Percentiles rank a stretch among this genome's conserved stretches.
Conservation (phyloP, 176 grass and related monocot genomes). For the Musa acuminata region DNA sequence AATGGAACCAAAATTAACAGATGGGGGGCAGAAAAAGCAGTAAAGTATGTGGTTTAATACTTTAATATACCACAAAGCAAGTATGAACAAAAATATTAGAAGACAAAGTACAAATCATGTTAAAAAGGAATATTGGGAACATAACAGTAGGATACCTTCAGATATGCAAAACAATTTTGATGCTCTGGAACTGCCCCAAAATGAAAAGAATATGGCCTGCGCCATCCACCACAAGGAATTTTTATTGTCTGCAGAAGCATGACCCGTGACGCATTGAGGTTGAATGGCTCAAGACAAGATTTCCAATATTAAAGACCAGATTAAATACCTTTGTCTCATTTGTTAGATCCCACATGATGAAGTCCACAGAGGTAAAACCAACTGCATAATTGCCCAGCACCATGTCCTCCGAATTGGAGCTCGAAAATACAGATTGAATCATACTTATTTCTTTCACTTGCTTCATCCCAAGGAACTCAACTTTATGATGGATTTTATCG, state of each 20-base stretch:
- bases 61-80: no score
- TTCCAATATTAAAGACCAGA: not conserved
- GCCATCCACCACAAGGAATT: constrained; percentile 92
- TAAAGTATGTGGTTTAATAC: no score
- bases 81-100: no score
- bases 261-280: constrained; percentile 13
- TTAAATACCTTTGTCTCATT: constrained; percentile 76
- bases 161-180: constrained; percentile 81
- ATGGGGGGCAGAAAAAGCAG: no score
- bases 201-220: constrained; percentile 83
- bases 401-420: constrained; percentile 22
- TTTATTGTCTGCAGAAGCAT: constrained; percentile 38
- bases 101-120: no score
- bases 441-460: constrained; percentile 89
- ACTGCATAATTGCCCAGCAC: constrained; percentile 42
- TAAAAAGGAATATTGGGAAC: not conserved
- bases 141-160: constrained; percentile 44
- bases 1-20: no score
- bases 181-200: constrained; percentile 54
- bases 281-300: not conserved
- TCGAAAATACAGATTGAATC: constrained; percentile 46
- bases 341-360: constrained; percentile 85
- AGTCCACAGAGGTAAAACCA: constrained; percentile 91
- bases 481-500: constrained; percentile 29
- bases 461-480: constrained; percentile 82